These are phyloP conservation scores for Psidium guajava DNA, from an alignment of 345 rosid genomes.

Conservation along the genomic window DNA sequence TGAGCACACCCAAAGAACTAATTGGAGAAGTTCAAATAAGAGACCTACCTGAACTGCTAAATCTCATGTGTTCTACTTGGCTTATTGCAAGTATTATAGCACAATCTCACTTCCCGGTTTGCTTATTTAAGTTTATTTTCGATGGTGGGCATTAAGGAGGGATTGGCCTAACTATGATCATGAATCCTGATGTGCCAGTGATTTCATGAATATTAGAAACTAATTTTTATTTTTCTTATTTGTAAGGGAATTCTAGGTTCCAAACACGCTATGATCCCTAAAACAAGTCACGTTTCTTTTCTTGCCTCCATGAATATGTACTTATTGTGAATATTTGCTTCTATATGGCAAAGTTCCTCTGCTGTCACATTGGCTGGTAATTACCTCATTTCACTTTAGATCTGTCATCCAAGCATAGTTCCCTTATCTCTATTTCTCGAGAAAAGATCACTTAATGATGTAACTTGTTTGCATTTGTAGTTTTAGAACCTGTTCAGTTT, in stretches of 20 bases:
- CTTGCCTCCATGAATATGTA: not conserved
- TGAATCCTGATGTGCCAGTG: not conserved
- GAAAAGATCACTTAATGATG: not conserved
- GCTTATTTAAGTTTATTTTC: not conserved
- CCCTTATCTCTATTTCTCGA: not conserved
- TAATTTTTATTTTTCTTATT: not conserved
- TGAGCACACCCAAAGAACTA: not conserved
- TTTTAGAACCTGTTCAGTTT: conserved; percentile 17
- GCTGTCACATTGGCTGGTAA: not conserved
- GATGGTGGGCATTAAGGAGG: not conserved
- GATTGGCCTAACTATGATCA: not conserved
- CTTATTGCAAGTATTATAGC: not conserved
- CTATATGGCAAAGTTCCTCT: not conserved
- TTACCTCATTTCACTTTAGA: not conserved
- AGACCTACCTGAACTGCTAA: not conserved
- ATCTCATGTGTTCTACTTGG: not conserved
- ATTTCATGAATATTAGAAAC: not conserved
- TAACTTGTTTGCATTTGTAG: conserved; percentile 6
- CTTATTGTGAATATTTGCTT: not conserved
- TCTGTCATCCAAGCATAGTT: not conserved
- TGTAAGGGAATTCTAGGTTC: not conserved
- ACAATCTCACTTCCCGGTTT: not conserved
- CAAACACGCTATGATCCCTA: not conserved
- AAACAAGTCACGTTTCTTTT: not conserved
- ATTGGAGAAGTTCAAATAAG: not conserved